Evolutionary conservation across 441 rosid genomes (phyloP).

Genomic region (Brassica hybrid): DNA sequence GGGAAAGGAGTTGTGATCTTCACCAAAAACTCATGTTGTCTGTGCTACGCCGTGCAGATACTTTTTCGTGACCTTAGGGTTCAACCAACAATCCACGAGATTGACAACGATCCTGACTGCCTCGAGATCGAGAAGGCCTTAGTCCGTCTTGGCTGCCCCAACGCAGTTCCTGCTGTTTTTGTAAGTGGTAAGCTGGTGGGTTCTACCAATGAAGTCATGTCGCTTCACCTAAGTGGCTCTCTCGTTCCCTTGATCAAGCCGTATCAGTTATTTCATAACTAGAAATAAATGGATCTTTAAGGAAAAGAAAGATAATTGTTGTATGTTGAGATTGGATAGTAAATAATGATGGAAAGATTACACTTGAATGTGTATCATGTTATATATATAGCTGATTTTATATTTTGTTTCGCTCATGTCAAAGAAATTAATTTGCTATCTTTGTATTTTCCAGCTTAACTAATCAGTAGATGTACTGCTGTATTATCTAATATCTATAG

Average conservation of each 20-base stretch:
- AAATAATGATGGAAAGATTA: constrained; percentile 34
- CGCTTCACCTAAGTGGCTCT: constrained; percentile 72
- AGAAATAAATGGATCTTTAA: constrained; percentile 4
- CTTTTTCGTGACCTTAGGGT: constrained; percentile 79
- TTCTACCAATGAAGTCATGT: constrained; percentile 89
- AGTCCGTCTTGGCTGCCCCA: constrained; percentile 60
- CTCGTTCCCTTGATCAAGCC: constrained; percentile 69
- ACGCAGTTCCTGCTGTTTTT: constrained; percentile 80
- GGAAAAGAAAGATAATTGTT: background rate
- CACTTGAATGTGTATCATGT: constrained; percentile 42
- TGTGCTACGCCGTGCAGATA: constrained; percentile 74
- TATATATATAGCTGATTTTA: constrained; percentile 14
- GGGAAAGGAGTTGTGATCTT: constrained; percentile 78
- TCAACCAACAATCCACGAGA: constrained; percentile 60
- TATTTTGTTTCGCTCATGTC: constrained; percentile 2
- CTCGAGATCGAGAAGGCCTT: constrained; percentile 80
- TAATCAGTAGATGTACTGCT: constrained; percentile 41
- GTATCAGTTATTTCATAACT: constrained; percentile 47
- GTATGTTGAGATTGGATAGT: background rate
- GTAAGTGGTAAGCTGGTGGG: constrained; percentile 75
- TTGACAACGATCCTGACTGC: constrained; percentile 82
- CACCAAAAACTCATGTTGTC: constrained; percentile 84
- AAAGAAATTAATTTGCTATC: constrained; percentile 18
- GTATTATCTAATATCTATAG: constrained; percentile 18
- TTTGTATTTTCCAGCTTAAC: constrained; percentile 39